Evolutionary conservation across 441 rosid genomes (phyloP).

Genomic region (Brassica hybrid): DNA sequence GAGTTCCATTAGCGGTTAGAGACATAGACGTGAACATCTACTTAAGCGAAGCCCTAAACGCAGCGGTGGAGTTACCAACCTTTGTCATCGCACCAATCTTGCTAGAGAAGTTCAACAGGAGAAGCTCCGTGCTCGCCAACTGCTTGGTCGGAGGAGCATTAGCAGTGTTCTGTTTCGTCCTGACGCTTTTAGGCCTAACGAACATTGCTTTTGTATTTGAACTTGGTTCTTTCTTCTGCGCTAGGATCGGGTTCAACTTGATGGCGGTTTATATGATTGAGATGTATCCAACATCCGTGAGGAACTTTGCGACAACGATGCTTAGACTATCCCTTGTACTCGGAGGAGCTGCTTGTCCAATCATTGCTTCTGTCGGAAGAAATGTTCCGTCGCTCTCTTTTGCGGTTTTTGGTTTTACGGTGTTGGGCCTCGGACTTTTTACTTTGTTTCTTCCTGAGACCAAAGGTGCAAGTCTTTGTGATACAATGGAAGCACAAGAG

Average conservation of each 20-base stretch:
- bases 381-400: neutral
- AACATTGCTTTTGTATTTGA: neutral
- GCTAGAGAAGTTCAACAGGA: slow-evolving; percentile 1
- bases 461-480: neutral
- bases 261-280: slow-evolving; percentile 1
- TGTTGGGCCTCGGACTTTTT: neutral
- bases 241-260: neutral
- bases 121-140: neutral
- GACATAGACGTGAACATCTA: neutral
- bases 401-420: neutral
- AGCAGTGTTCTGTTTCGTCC: neutral
- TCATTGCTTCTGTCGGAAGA: slow-evolving; percentile 5
- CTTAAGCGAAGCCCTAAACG: neutral
- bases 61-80: neutral
- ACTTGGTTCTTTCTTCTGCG: neutral
- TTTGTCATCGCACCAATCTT: neutral
- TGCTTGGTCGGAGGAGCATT: slow-evolving; percentile 5
- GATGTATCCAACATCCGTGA: neutral
- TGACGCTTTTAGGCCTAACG: neutral
- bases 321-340: neutral
- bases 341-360: neutral
- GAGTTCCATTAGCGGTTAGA: neutral
- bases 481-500: neutral
- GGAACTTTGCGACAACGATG: neutral
- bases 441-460: neutral